These are phyloP conservation scores for Tetrahymena borealis DNA, from an alignment of 73 alveolate genomes.

Conservation along the genomic window DNA sequence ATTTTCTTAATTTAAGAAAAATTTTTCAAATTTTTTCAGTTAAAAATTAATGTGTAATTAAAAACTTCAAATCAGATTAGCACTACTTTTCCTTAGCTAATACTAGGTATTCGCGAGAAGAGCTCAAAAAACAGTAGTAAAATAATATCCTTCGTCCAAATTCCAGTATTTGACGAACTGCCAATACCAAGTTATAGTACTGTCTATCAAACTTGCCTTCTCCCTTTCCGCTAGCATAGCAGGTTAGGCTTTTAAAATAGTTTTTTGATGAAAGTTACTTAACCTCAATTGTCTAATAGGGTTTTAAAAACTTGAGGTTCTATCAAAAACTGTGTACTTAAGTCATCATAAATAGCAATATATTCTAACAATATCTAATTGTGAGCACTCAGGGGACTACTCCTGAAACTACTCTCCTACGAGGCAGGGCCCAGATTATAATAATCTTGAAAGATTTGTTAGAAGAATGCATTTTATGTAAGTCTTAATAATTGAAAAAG, in stretches of 20 bases:
- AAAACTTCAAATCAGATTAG: not conserved
- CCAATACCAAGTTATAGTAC: not conserved
- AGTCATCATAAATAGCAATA: not conserved
- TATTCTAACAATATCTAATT: not conserved
- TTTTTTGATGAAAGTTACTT: not conserved
- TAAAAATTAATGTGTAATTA: not conserved
- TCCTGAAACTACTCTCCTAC: constrained; percentile 2
- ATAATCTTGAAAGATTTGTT: not conserved
- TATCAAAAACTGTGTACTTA: not conserved
- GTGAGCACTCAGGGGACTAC: constrained; percentile 4
- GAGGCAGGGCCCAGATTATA: constrained; percentile 2
- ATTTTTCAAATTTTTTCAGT: not conserved
- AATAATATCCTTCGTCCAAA: not conserved
- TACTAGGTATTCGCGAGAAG: constrained; percentile 1
- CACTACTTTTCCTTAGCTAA: not conserved
- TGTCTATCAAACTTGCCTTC: constrained; percentile 1
- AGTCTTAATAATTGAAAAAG: not conserved
- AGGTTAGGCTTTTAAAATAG: not conserved
- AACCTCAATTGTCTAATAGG: not conserved
- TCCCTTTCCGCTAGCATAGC: not conserved
- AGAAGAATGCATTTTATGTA: not conserved
- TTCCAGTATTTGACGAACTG: not conserved
- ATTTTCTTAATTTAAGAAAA: not conserved
- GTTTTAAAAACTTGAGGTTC: not conserved
- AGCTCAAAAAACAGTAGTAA: not conserved